These are phyloP conservation scores for Hansenula anomala DNA, from an alignment of 1,139 yeast genomes.

Conservation along the genomic window DNA sequence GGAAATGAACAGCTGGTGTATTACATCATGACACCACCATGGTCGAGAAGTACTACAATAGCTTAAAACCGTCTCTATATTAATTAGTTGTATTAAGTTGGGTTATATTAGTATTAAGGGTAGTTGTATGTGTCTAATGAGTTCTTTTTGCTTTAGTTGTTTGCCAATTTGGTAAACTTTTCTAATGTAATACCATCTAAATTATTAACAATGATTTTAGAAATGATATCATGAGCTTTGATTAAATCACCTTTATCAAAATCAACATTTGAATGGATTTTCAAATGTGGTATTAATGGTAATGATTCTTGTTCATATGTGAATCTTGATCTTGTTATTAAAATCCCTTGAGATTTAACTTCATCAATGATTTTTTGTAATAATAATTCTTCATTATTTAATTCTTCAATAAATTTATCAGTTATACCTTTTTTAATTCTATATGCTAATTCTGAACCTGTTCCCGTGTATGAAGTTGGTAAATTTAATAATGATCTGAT, in stretches of 20 bases:
- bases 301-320: conserved; percentile 71
- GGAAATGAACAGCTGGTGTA: too few relatives aligned
- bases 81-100: too few relatives aligned
- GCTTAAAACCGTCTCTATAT: too few relatives aligned
- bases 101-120: too few relatives aligned
- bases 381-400: conserved; percentile 56
- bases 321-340: conserved; percentile 66
- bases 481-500: conserved; percentile 24
- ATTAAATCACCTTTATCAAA: conserved; percentile 50
- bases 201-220: conserved; percentile 7
- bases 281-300: conserved; percentile 72
- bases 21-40: too few relatives aligned
- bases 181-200: too few relatives aligned
- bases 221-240: conserved; percentile 24
- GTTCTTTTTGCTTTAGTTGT: too few relatives aligned
- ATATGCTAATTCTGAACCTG: conserved; percentile 18
- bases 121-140: too few relatives aligned
- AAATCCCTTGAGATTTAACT: conserved; percentile 44
- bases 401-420: conserved; percentile 32
- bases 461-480: conserved; percentile 19
- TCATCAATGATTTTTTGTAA: conserved; percentile 60
- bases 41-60: too few relatives aligned
- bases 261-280: conserved; percentile 54
- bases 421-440: conserved; percentile 26
- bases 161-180: too few relatives aligned